Evolutionary conservation across 345 rosid species (phyloP), one percentile per base, ranked within the genome.

Genomic region (Rhodamnia argentea): DNA sequence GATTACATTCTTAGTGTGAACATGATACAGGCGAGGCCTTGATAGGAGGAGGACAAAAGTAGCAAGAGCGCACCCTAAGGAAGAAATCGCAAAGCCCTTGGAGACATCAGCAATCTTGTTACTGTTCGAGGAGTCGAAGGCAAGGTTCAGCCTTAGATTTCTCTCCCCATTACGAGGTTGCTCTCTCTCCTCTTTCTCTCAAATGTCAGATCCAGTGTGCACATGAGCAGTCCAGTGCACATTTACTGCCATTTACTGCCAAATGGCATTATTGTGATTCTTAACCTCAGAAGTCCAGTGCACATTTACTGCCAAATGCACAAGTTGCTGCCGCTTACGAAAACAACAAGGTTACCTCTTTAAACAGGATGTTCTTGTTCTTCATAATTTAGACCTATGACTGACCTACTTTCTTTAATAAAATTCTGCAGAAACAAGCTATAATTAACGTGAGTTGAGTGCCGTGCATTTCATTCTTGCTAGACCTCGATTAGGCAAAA

Each of bases 241-340:
- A n/a, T n/a, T n/a, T n/a, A n/a, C n/a, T n/a, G n/a, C n/a, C n/a
- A n/a, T n/a, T n/a, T n/a, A n/a, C n/a, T n/a, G n/a, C n/a, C n/a
- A n/a, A 24, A 7, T 53, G 86, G 84, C 84, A 57, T 83, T 86
- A 9, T 32, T 54, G 76, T 32, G 23, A 75, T 10, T 32, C 27
- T 83, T 85, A 52, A 42, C 81, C 83, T 70, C 83, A 93, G 95
- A 90, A 93, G 94, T 96, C 95, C 86, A 89, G 99, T 51, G 96
- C 98, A 47, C 98, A 96, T 57, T 88, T 96, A 81, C 91, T 97
- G 16, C 96, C 96, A 70, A 97, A 96, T 86, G 99, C 98, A 42
- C 98, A 96, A 87, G 93, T 90, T 10, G 94, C 94, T 3, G 96
- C 94, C 10, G 95, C 88, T 3, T 92, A 89, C 10, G 96, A 91